Evolutionary conservation across 2,329 filamentous ascomycete species (phyloP).

Genomic region (Colletotrichum destructivum): DNA sequence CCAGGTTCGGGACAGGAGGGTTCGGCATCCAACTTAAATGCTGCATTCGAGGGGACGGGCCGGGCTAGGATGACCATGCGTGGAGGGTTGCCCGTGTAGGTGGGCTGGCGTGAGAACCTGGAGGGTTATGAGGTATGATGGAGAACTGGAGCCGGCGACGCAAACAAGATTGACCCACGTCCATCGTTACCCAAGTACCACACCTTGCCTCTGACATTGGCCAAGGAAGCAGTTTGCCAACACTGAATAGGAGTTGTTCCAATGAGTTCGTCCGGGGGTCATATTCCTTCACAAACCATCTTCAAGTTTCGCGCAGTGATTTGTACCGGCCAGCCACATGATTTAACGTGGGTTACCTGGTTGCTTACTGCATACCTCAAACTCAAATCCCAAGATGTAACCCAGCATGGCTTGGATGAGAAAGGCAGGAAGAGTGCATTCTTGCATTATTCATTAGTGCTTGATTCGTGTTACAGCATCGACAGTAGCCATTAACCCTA

Average conservation of each 20-base stretch:
- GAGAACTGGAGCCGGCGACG: conserved; percentile 14
- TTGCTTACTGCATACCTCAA: neutral
- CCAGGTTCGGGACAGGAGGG: conserved; percentile 1
- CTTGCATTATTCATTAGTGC: conserved; percentile 18
- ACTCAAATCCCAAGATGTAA: neutral
- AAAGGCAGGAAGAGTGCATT: neutral
- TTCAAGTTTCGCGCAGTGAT: neutral
- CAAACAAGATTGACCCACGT: conserved; percentile 11
- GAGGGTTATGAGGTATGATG: conserved; percentile 33
- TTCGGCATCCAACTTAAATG: conserved; percentile 21
- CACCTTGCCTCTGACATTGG: neutral
- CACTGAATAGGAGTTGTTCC: neutral
- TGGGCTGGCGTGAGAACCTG: conserved; percentile 39
- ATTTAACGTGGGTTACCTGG: neutral
- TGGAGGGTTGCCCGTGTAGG: conserved; percentile 22
- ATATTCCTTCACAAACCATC: neutral
- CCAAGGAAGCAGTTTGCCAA: neutral
- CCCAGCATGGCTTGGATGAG: neutral
- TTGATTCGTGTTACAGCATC: neutral
- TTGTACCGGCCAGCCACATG: neutral
- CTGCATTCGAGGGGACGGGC: neutral
- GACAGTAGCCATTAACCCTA: neutral
- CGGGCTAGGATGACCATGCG: conserved; percentile 13
- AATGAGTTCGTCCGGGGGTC: neutral
- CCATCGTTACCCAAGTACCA: conserved; percentile 15